Conservation (phyloP, 2,329 filamentous ascomycete species). For the Fusarium anguioides region DNA sequence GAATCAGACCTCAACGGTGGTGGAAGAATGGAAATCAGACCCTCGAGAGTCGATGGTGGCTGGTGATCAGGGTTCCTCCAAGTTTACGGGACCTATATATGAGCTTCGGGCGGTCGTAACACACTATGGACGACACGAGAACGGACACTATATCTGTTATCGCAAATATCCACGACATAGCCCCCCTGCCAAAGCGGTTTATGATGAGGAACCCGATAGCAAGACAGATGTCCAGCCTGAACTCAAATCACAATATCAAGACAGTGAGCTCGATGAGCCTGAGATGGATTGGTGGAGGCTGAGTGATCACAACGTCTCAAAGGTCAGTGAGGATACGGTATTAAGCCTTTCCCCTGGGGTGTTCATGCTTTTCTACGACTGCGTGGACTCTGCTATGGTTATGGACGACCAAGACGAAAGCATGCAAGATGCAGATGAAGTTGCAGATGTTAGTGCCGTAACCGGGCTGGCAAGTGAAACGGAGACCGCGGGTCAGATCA, state of each 20-base stretch:
- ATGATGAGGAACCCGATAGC: conserved; percentile 33
- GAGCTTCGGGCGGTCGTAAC: conserved; percentile 86
- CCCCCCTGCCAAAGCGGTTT: conserved; percentile 8
- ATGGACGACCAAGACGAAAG: conserved; percentile 48
- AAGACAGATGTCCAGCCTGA: not conserved
- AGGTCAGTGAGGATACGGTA: conserved; percentile 78
- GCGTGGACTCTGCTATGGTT: conserved; percentile 66
- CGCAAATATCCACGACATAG: conserved; percentile 69
- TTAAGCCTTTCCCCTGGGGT: conserved; percentile 78
- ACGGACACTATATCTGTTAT: conserved; percentile 95
- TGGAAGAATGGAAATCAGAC: conserved; percentile 77
- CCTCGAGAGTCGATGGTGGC: conserved; percentile 80
- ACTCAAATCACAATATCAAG: conserved; percentile 8
- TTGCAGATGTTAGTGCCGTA: conserved; percentile 13
- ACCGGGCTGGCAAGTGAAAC: conserved; percentile 1
- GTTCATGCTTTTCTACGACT: conserved; percentile 98
- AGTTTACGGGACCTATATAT: conserved; percentile 71
- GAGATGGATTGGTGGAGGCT: conserved; percentile 84
- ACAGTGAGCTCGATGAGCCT: conserved; percentile 38
- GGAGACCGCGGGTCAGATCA: conserved; percentile 1
- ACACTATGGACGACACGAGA: conserved; percentile 91
- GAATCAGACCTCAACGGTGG: conserved; percentile 23
- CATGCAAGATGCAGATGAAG: conserved; percentile 39
- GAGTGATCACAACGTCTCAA: conserved; percentile 86
- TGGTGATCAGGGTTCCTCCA: conserved; percentile 61